Conservation (phyloP, 2,329 filamentous ascomycete genomes). For the Ophiostoma sp. region DNA sequence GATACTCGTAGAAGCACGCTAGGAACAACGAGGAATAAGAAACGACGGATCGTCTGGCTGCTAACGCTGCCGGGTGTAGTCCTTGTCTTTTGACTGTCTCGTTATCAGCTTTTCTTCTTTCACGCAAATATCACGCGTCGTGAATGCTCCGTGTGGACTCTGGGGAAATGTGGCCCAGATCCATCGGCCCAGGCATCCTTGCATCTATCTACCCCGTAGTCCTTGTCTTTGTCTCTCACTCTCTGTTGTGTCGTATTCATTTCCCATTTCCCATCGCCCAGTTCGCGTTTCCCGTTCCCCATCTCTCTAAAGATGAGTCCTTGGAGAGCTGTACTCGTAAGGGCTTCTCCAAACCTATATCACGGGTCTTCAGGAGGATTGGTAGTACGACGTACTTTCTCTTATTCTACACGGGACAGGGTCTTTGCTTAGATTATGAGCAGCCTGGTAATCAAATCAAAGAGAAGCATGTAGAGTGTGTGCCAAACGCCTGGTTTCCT, state of each 20-base stretch:
- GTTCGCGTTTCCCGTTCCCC: neutral
- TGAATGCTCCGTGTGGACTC: neutral
- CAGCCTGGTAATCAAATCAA: too few relatives aligned
- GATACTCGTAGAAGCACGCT: neutral
- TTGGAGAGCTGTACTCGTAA: neutral
- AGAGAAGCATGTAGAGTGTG: too few relatives aligned
- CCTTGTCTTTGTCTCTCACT: neutral
- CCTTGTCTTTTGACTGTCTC: neutral
- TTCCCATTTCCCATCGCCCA: neutral
- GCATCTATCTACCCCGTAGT: slow-evolving; percentile 11
- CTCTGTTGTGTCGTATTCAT: slow-evolving; percentile 7
- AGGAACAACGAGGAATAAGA: neutral
- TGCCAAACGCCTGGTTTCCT: too few relatives aligned
- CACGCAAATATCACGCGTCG: neutral
- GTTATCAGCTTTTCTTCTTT: neutral
- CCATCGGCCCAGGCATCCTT: slow-evolving; percentile 5
- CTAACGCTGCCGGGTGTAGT: neutral
- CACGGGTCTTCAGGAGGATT: neutral
- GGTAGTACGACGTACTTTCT: neutral
- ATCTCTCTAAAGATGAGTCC: neutral
- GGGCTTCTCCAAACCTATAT: neutral
- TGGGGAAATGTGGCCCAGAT: neutral
- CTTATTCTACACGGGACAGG: neutral
- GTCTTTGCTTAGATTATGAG: too few relatives aligned
- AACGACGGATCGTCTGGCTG: neutral